phyloP scores from a whole-genome alignment of 108 stramenopile genomes.

The Skeletonema marinoi region DNA sequence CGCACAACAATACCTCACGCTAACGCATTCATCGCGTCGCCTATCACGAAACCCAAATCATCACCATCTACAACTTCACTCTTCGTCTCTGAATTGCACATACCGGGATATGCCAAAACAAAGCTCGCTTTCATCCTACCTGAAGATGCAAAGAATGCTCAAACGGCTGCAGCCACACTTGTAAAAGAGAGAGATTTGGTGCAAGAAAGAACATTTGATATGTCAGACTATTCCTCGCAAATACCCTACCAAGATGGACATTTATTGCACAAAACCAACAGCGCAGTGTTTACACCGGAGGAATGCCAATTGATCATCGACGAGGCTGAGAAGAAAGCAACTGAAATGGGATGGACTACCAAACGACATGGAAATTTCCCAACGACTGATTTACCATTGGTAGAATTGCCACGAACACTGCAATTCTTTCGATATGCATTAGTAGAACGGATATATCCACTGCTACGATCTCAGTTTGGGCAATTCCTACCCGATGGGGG shows the following conservation, averaged over 20 bases:
- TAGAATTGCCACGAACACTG: conserved; percentile 56
- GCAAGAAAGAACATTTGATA: conserved; percentile 17
- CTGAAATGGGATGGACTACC: conserved; percentile 71
- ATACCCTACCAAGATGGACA: conserved; percentile 43
- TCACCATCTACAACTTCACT: conserved; percentile 14
- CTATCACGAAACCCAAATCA: too few species aligned
- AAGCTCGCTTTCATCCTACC: conserved; percentile 51
- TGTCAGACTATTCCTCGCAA: conserved; percentile 27
- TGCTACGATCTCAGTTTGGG: conserved; percentile 50
- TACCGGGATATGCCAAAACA: conserved; percentile 51
- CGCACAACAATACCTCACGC: too few species aligned
- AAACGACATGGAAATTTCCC: conserved; percentile 69
- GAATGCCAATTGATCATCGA: conserved; percentile 56
- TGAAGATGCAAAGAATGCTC: conserved; percentile 1
- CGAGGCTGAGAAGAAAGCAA: conserved; percentile 50
- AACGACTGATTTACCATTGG: conserved; percentile 63
- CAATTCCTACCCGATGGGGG: conserved; percentile 40
- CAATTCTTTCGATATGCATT: conserved; percentile 42
- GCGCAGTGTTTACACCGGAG: conserved; percentile 29
- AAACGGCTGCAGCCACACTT: too few species aligned
- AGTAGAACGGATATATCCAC: conserved; percentile 55
- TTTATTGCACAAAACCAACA: conserved; percentile 49
- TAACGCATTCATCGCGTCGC: too few species aligned
- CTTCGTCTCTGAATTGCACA: conserved; percentile 54
- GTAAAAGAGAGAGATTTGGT: background rate